Base-by-base conservation (phyloP, 2,329 filamentous ascomycete genomes). In the Aspergillus melleus region DNA sequence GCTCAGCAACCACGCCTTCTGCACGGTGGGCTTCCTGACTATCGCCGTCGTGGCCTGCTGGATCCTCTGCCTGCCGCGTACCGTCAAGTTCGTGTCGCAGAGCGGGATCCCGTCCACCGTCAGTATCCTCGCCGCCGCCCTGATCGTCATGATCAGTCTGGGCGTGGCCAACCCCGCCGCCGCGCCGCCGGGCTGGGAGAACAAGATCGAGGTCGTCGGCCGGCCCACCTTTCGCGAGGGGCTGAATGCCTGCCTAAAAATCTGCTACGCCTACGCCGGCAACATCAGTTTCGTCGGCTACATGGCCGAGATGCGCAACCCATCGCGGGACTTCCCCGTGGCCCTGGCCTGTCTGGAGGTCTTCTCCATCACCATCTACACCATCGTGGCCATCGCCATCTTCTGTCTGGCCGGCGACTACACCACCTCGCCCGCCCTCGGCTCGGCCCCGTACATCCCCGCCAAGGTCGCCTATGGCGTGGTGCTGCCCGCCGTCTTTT, bases 401-500 rank as follows among this genome's bases (percentile, higher is more conserved):
- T 91, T 91, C 74, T 78, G 83, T 60, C 90, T 83, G 66, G 84
- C 84, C 4, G 89, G 89, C 0, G 74, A 78, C 0, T 73, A 80
- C 14, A 87, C 91, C 2, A 77, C 81, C 1, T 87, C 84, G 0
- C 89, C 89, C 0, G 88, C 89, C 0, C 81, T 91, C 0, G 84
- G 86, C 19, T 88, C 87, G 0, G 84, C 87, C 3, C 79, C 80
- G 1, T 69, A 69, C 1, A 68, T 81, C 0, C 75, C 90, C 49
- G 79, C 82, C 26, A 89, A 89, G 68, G 74, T 88, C 12, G 86
- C 87, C 12, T 90, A 86, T 74, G 87, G 86, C 22, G 76, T 90
- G 57, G 88, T 88, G 1, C 80, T 88, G 3, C 88, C 88, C 10
- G 89, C 88, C 3, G 72, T 76, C 54, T 30, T 64, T 8, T 30